Base-by-base conservation (phyloP, 768 basidiomycete species). In the Tricholoma sp. region DNA sequence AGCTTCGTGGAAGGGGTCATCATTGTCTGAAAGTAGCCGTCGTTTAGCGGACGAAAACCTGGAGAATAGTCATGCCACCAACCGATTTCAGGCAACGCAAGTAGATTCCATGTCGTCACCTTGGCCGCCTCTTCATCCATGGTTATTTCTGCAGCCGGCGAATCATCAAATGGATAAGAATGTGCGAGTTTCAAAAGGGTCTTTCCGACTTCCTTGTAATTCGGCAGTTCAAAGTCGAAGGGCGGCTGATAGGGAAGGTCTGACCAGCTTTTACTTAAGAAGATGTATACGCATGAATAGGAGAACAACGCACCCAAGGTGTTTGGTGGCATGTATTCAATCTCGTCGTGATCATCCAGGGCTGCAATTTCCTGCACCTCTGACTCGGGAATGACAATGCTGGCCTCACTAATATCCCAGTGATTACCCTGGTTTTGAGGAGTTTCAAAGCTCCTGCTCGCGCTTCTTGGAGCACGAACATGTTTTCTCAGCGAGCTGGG, bases 401-500 rank as follows among this genome's bases (percentile, higher is more conserved):
- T 73, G 0, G 67, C 66, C 22, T 89, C 88, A 61, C 82, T 84
- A 32, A 89, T 79, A 62, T 93, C 89, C 90, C 89, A 93, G 56
- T 86, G 82, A 60, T 83, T 77, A 2, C 86, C 88, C 9, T 71
- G 74, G 18, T 83, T 84, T 37, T 78, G 61, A 1, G 91, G 91
- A 0, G 91, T 92, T 64, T 86, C 78, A 60, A 88, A 86, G 14
- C 57, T 72, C 59, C 78, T 78, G 45, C 69, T 72, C 22, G 75
- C 74, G 57, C 76, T 82, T 35, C 79, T 71, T 37, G 84, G 84
- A 11, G 76, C 74, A 43, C 88, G 78, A 53, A 80, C 70, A 52
- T 84, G 84, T 66, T 82, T 86, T 47, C 90, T 77, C 22, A 80
- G 76, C 4, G 88, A 88, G 60, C 88, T 89, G 0, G 89, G 84